Percentiles rank a stretch among this genome's conserved stretches.
These are phyloP conservation scores for Chalciporus sphaerocephalus DNA, from an alignment of 768 basidiomycete species.

Conservation along the genomic window DNA sequence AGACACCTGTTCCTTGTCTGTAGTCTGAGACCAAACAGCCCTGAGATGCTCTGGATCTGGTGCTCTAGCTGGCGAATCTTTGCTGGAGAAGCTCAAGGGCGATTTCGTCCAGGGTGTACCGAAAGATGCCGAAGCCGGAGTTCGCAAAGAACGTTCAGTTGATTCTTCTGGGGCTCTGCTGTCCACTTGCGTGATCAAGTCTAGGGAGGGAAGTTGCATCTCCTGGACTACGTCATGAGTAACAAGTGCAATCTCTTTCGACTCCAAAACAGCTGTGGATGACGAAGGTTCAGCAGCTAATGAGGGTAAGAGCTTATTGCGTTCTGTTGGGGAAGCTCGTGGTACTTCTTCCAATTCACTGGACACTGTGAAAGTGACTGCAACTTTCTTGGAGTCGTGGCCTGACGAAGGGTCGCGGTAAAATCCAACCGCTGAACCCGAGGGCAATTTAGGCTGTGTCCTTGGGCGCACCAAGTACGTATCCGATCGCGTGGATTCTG, in stretches of 20 bases:
- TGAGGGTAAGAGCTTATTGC: slow-evolving; percentile 25
- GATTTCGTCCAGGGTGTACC: slow-evolving; percentile 51
- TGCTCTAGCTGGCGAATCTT: slow-evolving; percentile 63
- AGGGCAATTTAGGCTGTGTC: slow-evolving; percentile 67
- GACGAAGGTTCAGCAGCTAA: slow-evolving; percentile 15
- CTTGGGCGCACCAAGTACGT: slow-evolving; percentile 38
- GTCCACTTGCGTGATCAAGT: slow-evolving; percentile 36
- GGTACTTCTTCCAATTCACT: slow-evolving; percentile 60
- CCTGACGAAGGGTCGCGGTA: slow-evolving; percentile 59
- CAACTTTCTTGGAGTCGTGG: slow-evolving; percentile 39
- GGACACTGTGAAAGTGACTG: slow-evolving; percentile 72
- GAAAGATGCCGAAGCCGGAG: slow-evolving; percentile 39
- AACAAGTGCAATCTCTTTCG: slow-evolving; percentile 7
- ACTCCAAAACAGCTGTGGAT: slow-evolving; percentile 2
- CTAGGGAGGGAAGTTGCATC: slow-evolving; percentile 15
- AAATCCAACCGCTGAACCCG: slow-evolving; percentile 67
- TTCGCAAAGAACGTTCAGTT: slow-evolving; percentile 44
- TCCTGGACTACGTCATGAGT: slow-evolving; percentile 12
- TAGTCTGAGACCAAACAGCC: slow-evolving; percentile 77
- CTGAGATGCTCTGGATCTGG: slow-evolving; percentile 84
- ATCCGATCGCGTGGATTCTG: slow-evolving; percentile 31
- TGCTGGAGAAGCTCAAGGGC: slow-evolving; percentile 48
- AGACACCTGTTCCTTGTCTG: slow-evolving; percentile 63
- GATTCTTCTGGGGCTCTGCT: slow-evolving; percentile 51
- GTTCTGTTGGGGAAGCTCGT: slow-evolving; percentile 9